phyloP scores from a whole-genome alignment of 2,329 filamentous ascomycete genomes.

The Talaromyces piceae region DNA sequence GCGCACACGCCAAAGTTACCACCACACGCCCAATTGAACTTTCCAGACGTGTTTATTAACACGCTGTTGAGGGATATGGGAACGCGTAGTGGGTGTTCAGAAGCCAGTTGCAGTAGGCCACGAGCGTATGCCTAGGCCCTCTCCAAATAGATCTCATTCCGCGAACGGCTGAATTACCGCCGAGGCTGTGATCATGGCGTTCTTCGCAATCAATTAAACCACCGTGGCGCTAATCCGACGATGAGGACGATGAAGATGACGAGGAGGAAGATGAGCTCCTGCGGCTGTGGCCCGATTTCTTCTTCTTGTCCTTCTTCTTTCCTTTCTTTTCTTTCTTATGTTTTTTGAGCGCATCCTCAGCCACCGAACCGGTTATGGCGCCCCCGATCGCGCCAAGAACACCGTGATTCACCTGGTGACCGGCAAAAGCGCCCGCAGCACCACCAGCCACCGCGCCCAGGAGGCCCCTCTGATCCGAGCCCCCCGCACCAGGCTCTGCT shows the following conservation, averaged over 20 bases:
- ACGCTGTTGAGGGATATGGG: slow-evolving; percentile 30
- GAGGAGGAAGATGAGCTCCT: not conserved
- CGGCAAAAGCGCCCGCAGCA: slow-evolving; percentile 49
- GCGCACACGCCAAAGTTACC: slow-evolving; percentile 33
- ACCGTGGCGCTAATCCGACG: not conserved
- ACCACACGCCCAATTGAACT: slow-evolving; percentile 26
- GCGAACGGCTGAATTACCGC: slow-evolving; percentile 33
- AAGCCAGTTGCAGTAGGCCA: slow-evolving; percentile 26
- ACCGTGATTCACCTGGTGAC: slow-evolving; percentile 51
- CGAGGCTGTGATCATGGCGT: slow-evolving; percentile 5
- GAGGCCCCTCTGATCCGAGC: not conserved
- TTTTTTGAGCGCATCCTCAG: slow-evolving; percentile 17
- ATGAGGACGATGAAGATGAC: not conserved
- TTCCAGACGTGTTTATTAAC: slow-evolving; percentile 31
- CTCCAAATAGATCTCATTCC: slow-evolving; percentile 28
- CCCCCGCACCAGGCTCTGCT: not conserved
- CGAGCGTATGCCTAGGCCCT: slow-evolving; percentile 28
- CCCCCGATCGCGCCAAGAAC: slow-evolving; percentile 52
- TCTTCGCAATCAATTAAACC: not conserved
- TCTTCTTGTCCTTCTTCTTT: not conserved
- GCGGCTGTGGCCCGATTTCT: slow-evolving; percentile 6
- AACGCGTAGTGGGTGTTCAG: slow-evolving; percentile 25
- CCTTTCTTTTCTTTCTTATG: slow-evolving; percentile 1
- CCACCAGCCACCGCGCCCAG: slow-evolving; percentile 33
- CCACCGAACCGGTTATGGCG: slow-evolving; percentile 48